A percentile compares a stretch with the other conserved stretches of the same genome.
phyloP scores from a whole-genome alignment of 139 green algal species.

The Zygnema circumcarinatum region DNA sequence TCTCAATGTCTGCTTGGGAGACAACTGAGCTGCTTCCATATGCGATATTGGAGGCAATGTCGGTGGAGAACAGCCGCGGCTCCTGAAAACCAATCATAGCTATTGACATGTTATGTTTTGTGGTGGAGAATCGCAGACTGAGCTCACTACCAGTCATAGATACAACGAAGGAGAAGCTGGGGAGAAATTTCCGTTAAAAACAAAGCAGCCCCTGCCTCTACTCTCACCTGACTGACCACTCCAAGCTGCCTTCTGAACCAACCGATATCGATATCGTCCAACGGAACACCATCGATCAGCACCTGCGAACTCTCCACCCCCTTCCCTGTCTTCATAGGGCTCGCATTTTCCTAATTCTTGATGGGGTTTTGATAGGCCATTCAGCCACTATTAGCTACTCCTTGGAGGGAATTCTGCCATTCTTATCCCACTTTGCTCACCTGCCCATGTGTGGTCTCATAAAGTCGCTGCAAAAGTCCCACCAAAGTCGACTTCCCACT shows the following conservation, averaged over 20 bases:
- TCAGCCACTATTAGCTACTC: not conserved
- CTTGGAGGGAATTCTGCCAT: not conserved
- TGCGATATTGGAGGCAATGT: constrained; percentile 86
- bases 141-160: not conserved
- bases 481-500: constrained; percentile 93
- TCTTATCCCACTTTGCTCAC: constrained; percentile 55
- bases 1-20: constrained; percentile 61
- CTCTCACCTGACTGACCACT: constrained; percentile 88
- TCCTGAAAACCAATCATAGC: constrained; percentile 47
- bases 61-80: constrained; percentile 80
- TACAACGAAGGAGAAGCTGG: not conserved
- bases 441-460: constrained; percentile 62
- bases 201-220: not conserved
- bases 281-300: constrained; percentile 79
- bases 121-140: not conserved
- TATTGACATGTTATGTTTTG: not conserved
- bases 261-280: constrained; percentile 75
- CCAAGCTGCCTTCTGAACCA: constrained; percentile 79
- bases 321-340: not conserved
- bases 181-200: not conserved
- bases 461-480: constrained; percentile 84
- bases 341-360: not conserved
- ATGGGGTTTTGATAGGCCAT: not conserved
- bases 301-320: constrained; percentile 63
- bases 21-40: constrained; percentile 58